Conservation (phyloP, 495 filamentous ascomycete genomes). For the Penicillium antarcticum region DNA sequence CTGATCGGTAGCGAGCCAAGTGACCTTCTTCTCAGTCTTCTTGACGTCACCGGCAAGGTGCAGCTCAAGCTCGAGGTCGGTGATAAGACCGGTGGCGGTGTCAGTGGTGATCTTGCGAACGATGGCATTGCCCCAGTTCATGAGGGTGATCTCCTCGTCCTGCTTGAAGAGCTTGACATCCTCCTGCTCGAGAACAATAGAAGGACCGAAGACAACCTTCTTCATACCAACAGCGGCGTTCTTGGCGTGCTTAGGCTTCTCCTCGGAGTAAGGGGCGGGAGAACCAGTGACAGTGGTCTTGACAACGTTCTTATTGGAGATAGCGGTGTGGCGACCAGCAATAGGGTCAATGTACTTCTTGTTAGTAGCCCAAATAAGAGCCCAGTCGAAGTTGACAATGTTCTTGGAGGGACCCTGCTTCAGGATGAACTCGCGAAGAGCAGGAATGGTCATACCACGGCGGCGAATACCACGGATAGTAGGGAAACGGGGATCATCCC, state of each 20-base stretch:
- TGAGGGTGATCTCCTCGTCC: conserved; percentile 90
- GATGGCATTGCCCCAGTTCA: conserved; percentile 94
- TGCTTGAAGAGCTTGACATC: conserved; percentile 78
- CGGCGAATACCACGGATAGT: conserved; percentile 85
- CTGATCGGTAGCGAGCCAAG: conserved; percentile 79
- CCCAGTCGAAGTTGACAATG: conserved; percentile 89
- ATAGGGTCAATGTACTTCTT: conserved; percentile 94
- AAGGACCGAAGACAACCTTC: conserved; percentile 70
- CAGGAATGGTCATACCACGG: conserved; percentile 87
- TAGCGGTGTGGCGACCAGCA: conserved; percentile 78
- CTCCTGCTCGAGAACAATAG: conserved; percentile 77
- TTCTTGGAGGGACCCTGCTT: conserved; percentile 89
- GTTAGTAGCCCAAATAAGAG: conserved; percentile 88
- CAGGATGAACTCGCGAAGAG: conserved; percentile 86
- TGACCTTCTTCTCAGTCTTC: conserved; percentile 92
- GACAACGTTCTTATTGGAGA: conserved; percentile 64
- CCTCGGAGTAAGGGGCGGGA: conserved; percentile 61
- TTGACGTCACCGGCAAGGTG: conserved; percentile 88
- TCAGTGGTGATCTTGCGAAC: conserved; percentile 69
- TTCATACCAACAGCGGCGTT: conserved; percentile 80
- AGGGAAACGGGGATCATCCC: conserved; percentile 94
- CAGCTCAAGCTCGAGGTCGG: conserved; percentile 68
- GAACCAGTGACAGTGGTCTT: conserved; percentile 67
- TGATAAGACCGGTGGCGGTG: conserved; percentile 52
- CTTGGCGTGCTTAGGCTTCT: conserved; percentile 84